Percentiles rank a stretch among this genome's conserved stretches.
These are phyloP conservation scores for Arthroderma sp. DNA, from an alignment of 2,329 filamentous ascomycete species.

Conservation along the genomic window DNA sequence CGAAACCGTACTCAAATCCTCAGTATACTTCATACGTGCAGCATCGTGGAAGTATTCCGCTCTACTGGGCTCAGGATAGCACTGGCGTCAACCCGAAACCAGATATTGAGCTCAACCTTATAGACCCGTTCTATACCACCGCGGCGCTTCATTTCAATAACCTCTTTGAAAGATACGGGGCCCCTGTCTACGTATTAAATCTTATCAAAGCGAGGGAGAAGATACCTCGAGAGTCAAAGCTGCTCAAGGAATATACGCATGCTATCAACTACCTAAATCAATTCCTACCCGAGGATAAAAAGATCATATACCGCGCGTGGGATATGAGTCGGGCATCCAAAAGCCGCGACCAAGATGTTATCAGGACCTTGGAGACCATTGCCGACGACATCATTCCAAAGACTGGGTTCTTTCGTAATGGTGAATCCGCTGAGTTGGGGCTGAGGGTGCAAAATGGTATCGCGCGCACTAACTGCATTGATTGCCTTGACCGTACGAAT, in stretches of 20 bases:
- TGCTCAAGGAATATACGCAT: constrained; percentile 74
- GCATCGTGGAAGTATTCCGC: constrained; percentile 87
- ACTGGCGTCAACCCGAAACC: constrained; percentile 93
- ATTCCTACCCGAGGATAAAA: constrained; percentile 68
- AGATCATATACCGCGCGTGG: constrained; percentile 89
- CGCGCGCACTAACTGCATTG: constrained; percentile 92
- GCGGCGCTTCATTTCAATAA: constrained; percentile 92
- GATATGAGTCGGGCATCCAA: constrained; percentile 97
- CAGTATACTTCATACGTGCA: constrained; percentile 95
- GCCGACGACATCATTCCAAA: constrained; percentile 72
- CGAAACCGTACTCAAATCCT: constrained; percentile 71
- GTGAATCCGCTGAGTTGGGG: constrained; percentile 52
- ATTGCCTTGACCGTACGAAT: constrained; percentile 93
- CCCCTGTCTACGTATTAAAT: constrained; percentile 82
- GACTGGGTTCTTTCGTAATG: constrained; percentile 93
- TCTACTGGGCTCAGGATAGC: constrained; percentile 96
- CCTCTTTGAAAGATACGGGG: constrained; percentile 82
- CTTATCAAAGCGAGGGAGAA: constrained; percentile 81
- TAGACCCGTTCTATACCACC: constrained; percentile 89
- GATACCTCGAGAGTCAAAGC: constrained; percentile 78
- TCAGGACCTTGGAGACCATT: constrained; percentile 77
- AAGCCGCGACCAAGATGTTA: constrained; percentile 82
- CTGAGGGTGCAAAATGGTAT: constrained; percentile 77
- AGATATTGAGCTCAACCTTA: constrained; percentile 86
- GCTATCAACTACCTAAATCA: constrained; percentile 90